A percentile compares a stretch with the other conserved stretches of the same genome.
phyloP scores from a whole-genome alignment of 176 grass and related monocot genomes.

The Bonia amplexicaulis region DNA sequence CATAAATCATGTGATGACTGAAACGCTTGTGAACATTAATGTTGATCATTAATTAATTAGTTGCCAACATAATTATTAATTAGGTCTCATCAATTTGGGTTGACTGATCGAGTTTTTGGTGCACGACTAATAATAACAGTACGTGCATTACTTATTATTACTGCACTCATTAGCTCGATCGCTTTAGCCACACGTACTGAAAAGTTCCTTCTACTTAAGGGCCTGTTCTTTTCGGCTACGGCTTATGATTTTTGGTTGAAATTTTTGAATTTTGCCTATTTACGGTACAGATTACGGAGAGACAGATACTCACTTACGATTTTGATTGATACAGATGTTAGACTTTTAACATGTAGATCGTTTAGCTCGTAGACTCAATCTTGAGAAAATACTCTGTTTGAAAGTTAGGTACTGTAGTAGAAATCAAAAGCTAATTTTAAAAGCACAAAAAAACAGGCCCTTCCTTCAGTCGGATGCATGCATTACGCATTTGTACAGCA shows the following conservation, averaged over 20 bases:
- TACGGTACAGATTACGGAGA: no score
- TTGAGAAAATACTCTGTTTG: no score
- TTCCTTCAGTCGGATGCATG: background rate
- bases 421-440: no score
- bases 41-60: background rate
- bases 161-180: background rate
- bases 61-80: background rate
- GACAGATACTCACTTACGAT: no score
- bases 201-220: background rate
- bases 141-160: background rate
- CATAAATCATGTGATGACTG: background rate
- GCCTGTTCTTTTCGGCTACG: no score
- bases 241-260: no score
- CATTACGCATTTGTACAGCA: background rate
- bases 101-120: background rate
- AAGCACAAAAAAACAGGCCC: no score
- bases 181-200: background rate
- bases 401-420: no score
- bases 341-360: no score
- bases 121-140: background rate
- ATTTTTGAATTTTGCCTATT: no score
- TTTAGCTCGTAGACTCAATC: no score
- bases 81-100: background rate
- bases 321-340: no score
- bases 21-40: background rate